Percentiles rank a stretch among this genome's conserved stretches.
These are phyloP conservation scores for Phytophthora capsici DNA, from an alignment of 352 stramenopile species.

Conservation along the genomic window DNA sequence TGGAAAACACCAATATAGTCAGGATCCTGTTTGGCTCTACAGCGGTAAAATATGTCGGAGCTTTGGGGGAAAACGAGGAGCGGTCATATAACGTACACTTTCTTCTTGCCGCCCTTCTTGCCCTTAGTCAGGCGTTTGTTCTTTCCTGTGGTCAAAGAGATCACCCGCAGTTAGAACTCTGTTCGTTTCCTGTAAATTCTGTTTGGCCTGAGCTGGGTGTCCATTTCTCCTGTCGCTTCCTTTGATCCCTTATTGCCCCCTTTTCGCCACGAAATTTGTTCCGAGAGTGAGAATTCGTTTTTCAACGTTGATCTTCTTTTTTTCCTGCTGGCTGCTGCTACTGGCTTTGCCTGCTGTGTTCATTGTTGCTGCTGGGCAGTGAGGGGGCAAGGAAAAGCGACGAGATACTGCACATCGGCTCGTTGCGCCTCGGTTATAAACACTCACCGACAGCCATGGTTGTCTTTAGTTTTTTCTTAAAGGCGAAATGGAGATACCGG, in stretches of 20 bases:
- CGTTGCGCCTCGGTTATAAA: neutral
- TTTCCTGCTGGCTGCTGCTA: slow-evolving; percentile 31
- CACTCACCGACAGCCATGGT: slow-evolving; percentile 88
- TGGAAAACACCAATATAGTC: slow-evolving; percentile 17
- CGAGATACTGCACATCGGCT: slow-evolving; percentile 15
- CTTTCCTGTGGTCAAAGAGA: slow-evolving; percentile 65
- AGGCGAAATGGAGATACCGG: slow-evolving; percentile 80
- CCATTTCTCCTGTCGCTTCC: slow-evolving; percentile 6
- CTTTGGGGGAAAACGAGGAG: too few species aligned
- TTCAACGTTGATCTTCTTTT: slow-evolving; percentile 16
- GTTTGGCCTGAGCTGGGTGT: neutral
- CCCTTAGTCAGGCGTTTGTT: slow-evolving; percentile 93
- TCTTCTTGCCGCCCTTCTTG: slow-evolving; percentile 94
- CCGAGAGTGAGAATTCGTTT: slow-evolving; percentile 1
- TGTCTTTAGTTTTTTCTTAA: slow-evolving; percentile 90
- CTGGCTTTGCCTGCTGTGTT: slow-evolving; percentile 28
- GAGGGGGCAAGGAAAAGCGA: slow-evolving; percentile 5
- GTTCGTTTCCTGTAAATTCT: neutral
- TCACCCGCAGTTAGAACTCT: slow-evolving; percentile 32
- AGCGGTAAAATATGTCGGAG: too few species aligned
- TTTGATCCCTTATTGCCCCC: neutral
- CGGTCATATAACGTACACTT: slow-evolving; percentile 70
- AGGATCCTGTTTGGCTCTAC: slow-evolving; percentile 1
- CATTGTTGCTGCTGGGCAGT: slow-evolving; percentile 7
- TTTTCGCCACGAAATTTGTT: slow-evolving; percentile 10